Conservation (phyloP, 495 filamentous ascomycete species). For the Penicillium samsonianum region DNA sequence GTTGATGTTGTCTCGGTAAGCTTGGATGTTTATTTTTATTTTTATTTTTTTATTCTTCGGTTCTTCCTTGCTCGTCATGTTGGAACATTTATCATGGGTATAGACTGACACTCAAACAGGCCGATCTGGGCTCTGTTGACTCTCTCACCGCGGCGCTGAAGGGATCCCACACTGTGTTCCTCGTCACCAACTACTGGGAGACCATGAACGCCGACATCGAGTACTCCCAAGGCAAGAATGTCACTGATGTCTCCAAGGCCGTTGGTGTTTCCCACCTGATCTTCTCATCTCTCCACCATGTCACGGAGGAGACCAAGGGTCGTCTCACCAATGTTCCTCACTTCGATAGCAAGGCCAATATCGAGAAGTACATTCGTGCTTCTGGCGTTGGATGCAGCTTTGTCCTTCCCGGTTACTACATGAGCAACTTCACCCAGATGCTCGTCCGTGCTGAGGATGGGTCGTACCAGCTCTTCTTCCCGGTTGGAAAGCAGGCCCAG, state of each 20-base stretch:
- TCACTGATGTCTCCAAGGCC: slow-evolving; percentile 49
- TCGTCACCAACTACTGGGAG: slow-evolving; percentile 34
- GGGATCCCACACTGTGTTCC: slow-evolving; percentile 38
- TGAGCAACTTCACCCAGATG: slow-evolving; percentile 47
- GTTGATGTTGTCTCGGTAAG: slow-evolving; percentile 29
- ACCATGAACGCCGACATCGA: slow-evolving; percentile 32
- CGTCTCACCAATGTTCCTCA: slow-evolving; percentile 23
- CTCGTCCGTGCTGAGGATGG: slow-evolving; percentile 25
- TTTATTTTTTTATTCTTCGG: background rate
- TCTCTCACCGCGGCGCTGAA: slow-evolving; percentile 41
- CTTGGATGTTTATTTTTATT: too few relatives aligned
- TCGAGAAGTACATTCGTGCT: slow-evolving; percentile 43
- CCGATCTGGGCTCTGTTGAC: slow-evolving; percentile 52
- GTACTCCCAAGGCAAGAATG: slow-evolving; percentile 54
- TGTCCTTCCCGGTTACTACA: slow-evolving; percentile 60
- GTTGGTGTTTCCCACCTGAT: slow-evolving; percentile 28
- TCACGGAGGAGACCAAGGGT: slow-evolving; percentile 19
- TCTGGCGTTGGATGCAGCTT: slow-evolving; percentile 53
- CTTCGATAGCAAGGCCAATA: slow-evolving; percentile 42
- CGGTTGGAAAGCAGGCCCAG: slow-evolving; percentile 28
- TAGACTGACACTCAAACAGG: slow-evolving; percentile 24
- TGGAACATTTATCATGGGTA: background rate
- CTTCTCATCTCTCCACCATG: slow-evolving; percentile 28
- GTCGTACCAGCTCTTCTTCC: slow-evolving; percentile 18
- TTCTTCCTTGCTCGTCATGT: background rate